A percentile compares a stretch with the other conserved stretches of the same genome.
Conservation (phyloP, 257 asterid species). For the Linaria vulgaris region DNA sequence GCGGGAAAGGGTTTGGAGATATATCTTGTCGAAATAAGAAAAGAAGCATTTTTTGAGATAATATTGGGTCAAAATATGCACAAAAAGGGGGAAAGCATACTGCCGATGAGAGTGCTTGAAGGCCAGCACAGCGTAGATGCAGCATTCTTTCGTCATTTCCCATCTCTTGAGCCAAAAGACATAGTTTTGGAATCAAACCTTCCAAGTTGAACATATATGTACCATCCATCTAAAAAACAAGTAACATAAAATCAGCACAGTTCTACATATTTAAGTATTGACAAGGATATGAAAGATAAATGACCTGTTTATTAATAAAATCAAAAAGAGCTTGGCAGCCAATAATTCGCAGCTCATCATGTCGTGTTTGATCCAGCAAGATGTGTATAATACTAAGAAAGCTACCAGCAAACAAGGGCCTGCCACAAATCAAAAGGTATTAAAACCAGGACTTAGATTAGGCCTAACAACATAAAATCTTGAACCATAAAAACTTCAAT, state of each 20-base stretch:
- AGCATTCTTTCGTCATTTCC: conserved; percentile 53
- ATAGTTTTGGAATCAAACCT: conserved; percentile 69
- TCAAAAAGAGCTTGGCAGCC: conserved; percentile 75
- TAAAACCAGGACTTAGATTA: conserved; percentile 27
- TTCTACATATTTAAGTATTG: conserved; percentile 15
- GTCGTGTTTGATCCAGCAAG: conserved; percentile 63
- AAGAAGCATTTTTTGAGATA: background rate
- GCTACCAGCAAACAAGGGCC: conserved; percentile 83
- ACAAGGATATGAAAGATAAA: conserved; percentile 20
- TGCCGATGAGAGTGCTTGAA: conserved; percentile 65
- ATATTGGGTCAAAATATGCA: conserved; percentile 13
- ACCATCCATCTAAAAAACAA: conserved; percentile 53
- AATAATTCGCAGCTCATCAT: conserved; percentile 58
- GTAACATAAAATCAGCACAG: conserved; percentile 29
- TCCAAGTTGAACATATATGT: conserved; percentile 72
- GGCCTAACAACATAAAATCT: conserved; percentile 12
- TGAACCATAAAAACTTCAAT: conserved; percentile 9
- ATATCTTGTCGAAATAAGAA: background rate
- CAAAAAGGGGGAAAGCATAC: conserved; percentile 38
- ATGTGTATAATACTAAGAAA: conserved; percentile 58
- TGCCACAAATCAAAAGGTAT: conserved; percentile 29
- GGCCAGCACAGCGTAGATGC: conserved; percentile 65
- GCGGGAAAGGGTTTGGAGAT: too few relatives aligned
- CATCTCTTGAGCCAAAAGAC: conserved; percentile 69
- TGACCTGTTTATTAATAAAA: conserved; percentile 70